Percentiles rank a stretch among this genome's conserved stretches.
Conservation (phyloP, 2,329 filamentous ascomycete species). For the Ceratocystiopsis brevicomis region DNA sequence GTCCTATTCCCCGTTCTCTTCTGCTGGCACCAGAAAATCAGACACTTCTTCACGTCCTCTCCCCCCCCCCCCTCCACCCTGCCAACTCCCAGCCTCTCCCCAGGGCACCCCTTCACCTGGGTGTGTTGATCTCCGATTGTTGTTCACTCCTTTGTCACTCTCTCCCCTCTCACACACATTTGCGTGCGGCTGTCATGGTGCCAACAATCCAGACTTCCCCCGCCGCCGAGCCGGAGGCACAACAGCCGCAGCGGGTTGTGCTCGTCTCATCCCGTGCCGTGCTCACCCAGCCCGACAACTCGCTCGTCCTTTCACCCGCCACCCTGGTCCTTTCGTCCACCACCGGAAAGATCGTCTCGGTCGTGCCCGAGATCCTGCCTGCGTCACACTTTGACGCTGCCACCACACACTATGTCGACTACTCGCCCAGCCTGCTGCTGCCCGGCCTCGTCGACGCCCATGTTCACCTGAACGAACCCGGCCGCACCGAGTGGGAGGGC, state of each 20-base stretch:
- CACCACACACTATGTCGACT: constrained; percentile 56
- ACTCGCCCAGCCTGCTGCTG: constrained; percentile 67
- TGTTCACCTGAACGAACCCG: constrained; percentile 93
- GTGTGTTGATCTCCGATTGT: no score
- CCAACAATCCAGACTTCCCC: no score
- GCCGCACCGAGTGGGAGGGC: constrained; percentile 93
- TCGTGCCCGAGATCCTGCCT: constrained; percentile 58
- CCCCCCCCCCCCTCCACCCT: no score
- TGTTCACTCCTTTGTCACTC: no score
- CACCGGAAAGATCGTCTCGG: constrained; percentile 69
- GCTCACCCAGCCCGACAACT: constrained; percentile 47
- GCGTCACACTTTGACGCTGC: constrained; percentile 52
- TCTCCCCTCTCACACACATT: no score
- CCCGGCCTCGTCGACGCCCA: constrained; percentile 92
- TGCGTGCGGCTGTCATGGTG: not conserved
- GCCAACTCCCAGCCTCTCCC: no score
- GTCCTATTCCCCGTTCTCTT: no score
- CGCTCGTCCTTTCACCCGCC: constrained; percentile 51
- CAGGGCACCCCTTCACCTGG: no score
- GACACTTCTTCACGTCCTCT: no score
- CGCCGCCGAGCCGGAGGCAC: no score
- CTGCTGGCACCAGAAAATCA: no score
- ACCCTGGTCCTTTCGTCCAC: constrained; percentile 60
- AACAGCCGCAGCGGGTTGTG: constrained; percentile 35
- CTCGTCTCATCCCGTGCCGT: constrained; percentile 72